phyloP scores from a whole-genome alignment of 2,329 filamentous ascomycete genomes.

The Pestalotiopsis sp. region DNA sequence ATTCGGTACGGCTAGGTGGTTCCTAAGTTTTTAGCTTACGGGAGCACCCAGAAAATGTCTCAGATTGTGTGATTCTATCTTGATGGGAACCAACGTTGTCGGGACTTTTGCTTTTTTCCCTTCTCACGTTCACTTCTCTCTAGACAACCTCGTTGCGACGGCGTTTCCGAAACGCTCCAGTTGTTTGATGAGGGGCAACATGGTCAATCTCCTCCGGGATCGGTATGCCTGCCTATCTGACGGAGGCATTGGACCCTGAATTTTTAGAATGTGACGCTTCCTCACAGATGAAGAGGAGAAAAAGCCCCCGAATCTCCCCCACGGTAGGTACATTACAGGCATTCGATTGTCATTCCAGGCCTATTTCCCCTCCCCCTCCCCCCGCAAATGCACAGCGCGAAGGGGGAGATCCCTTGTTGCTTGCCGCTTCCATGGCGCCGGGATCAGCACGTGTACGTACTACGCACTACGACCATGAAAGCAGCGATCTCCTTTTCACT shows the following conservation, averaged over 20 bases:
- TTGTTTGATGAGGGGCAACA: not conserved
- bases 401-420: too few relatives aligned
- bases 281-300: not conserved
- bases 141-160: not conserved
- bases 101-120: not conserved
- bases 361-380: too few relatives aligned
- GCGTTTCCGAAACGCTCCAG: not conserved
- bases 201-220: not conserved
- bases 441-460: too few relatives aligned
- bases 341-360: too few relatives aligned
- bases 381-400: too few relatives aligned
- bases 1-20: not conserved
- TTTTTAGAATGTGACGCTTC: not conserved
- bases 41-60: not conserved
- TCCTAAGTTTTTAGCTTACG: not conserved
- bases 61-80: not conserved
- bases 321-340: not conserved
- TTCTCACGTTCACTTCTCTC: not conserved
- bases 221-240: not conserved
- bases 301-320: not conserved
- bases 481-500: too few relatives aligned
- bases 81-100: not conserved
- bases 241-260: not conserved
- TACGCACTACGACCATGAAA: too few relatives aligned
- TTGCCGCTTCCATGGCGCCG: too few relatives aligned